Conservation (phyloP, 306 rosid genomes). For the Sindora glabra region DNA sequence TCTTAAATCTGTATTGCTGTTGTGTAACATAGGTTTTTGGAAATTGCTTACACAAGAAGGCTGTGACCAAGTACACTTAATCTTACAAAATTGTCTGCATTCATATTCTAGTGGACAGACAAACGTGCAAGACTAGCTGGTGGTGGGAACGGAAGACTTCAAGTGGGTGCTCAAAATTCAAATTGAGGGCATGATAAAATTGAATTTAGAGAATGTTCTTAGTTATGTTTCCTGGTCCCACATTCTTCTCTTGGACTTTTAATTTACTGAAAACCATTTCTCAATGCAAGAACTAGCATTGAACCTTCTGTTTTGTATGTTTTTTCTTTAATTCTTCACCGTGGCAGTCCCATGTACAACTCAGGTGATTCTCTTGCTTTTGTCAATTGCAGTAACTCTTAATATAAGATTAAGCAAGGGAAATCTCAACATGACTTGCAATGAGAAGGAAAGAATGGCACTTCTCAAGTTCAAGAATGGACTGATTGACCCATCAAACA, state of each 20-base stretch:
- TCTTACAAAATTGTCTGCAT: no score
- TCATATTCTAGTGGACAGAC: no score
- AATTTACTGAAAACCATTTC: no score
- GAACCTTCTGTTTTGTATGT: no score
- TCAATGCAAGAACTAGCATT: no score
- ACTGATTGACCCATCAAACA: slow-evolving; percentile 8
- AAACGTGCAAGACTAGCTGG: no score
- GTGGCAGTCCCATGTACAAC: background rate
- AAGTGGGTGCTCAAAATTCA: background rate
- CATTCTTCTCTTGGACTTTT: no score
- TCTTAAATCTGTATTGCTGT: no score
- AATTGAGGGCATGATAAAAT: background rate
- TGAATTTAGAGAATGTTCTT: background rate
- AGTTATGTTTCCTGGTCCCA: no score
- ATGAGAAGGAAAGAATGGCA: slow-evolving; percentile 14
- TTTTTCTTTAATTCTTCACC: background rate
- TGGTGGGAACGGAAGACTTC: background rate
- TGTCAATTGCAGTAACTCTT: background rate
- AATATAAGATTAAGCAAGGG: background rate
- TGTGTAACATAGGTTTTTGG: no score
- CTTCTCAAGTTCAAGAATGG: slow-evolving; percentile 24
- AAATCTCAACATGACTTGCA: background rate
- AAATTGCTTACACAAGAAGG: no score
- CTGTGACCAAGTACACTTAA: no score
- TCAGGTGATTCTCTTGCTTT: background rate